Evolutionary conservation across 805 yeast genomes (phyloP).

Genomic region (Wickerhamiella lipophila): DNA sequence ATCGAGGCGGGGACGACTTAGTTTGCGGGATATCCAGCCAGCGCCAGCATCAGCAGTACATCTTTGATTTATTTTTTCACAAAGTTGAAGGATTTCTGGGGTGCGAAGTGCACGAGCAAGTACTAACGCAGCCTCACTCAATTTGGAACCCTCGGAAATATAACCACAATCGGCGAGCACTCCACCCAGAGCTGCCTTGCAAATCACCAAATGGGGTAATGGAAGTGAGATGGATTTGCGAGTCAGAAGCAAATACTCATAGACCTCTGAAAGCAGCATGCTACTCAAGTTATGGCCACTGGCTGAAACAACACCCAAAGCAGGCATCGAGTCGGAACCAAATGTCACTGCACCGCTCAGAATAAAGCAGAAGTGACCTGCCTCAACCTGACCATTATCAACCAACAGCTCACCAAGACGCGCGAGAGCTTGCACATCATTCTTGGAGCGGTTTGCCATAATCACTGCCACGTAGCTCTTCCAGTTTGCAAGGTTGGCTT

Average conservation of each 20-base stretch:
- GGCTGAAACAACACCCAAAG: constrained; percentile 17
- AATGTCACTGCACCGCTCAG: constrained; percentile 26
- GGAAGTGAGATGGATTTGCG: constrained; percentile 15
- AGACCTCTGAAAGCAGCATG: constrained; percentile 51
- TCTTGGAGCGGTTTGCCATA: constrained; percentile 24
- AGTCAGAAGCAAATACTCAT: constrained; percentile 40
- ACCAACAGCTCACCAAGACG: constrained; percentile 31
- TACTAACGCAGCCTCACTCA: constrained; percentile 11
- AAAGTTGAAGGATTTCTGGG: constrained; percentile 6
- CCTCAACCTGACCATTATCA: constrained; percentile 29
- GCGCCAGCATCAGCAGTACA: constrained; percentile 24
- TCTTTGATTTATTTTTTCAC: constrained; percentile 12
- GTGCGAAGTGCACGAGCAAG: constrained; percentile 11
- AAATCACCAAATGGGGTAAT: constrained; percentile 43
- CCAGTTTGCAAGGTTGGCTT: constrained; percentile 24
- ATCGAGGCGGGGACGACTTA: constrained; percentile 44
- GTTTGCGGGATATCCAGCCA: constrained; percentile 59
- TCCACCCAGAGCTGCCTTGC: constrained; percentile 56
- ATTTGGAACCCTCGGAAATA: constrained; percentile 18
- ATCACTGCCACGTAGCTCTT: constrained; percentile 24
- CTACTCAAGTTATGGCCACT: constrained; percentile 38
- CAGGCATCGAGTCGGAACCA: constrained; percentile 18
- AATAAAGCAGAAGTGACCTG: constrained; percentile 31
- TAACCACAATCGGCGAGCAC: constrained; percentile 56
- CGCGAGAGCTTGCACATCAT: constrained; percentile 24